These are phyloP conservation scores for Nemophila menziesii DNA, from an alignment of 257 asterid species.

Conservation along the genomic window DNA sequence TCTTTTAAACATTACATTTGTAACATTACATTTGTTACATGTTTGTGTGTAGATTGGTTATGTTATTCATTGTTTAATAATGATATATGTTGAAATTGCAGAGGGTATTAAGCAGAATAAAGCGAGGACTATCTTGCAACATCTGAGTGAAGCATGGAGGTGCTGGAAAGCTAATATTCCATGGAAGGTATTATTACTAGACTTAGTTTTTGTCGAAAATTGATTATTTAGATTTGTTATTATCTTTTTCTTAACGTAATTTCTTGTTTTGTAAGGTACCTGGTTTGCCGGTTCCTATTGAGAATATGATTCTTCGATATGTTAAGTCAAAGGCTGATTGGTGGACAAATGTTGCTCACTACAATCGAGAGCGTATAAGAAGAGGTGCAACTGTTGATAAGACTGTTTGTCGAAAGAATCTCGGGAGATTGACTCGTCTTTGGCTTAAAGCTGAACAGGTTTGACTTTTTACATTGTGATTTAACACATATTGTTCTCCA, in stretches of 20 bases:
- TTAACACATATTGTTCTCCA: constrained; percentile 1
- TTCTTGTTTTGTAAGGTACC: constrained; percentile 53
- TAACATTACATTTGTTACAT: neutral
- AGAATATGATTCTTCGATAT: constrained; percentile 98
- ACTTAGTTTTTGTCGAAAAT: neutral
- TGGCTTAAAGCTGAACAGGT: constrained; percentile 99
- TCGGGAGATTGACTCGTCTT: constrained; percentile 97
- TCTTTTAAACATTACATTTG: constrained; percentile 3
- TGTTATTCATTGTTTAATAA: neutral
- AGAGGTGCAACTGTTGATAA: constrained; percentile 99
- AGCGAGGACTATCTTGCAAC: constrained; percentile 97
- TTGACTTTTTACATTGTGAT: constrained; percentile 2
- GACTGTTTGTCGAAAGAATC: constrained; percentile 99
- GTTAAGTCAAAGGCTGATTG: constrained; percentile 99
- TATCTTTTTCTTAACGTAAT: no score
- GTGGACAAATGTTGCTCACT: constrained; percentile 99
- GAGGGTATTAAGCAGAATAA: constrained; percentile 98
- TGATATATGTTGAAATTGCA: constrained; percentile 15
- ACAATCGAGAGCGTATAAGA: constrained; percentile 94
- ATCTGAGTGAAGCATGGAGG: constrained; percentile 98
- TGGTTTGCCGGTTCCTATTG: constrained; percentile 96
- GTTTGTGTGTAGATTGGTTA: neutral
- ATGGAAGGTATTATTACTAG: constrained; percentile 57
- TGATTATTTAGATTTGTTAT: neutral
- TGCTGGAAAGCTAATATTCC: constrained; percentile 99